These are phyloP conservation scores for Aspergillus amoenus DNA, from an alignment of 2,329 filamentous ascomycete genomes.

Conservation along the genomic window DNA sequence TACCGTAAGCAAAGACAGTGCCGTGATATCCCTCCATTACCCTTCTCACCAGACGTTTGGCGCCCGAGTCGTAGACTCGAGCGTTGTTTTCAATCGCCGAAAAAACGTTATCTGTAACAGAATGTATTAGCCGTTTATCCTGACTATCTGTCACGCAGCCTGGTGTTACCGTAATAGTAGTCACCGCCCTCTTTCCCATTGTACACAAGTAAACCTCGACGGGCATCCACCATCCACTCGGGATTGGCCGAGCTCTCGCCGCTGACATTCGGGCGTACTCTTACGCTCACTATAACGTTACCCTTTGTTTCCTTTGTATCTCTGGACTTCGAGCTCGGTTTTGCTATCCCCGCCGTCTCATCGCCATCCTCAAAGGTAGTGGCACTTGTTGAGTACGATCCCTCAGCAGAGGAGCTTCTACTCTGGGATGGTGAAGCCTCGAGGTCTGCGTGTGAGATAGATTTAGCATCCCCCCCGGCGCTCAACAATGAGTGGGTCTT, in stretches of 20 bases:
- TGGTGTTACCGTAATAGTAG: conserved; percentile 81
- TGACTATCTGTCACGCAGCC: conserved; percentile 12
- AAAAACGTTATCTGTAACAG: conserved; percentile 83
- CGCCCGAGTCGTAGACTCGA: conserved; percentile 88
- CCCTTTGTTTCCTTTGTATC: conserved; percentile 83
- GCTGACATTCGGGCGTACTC: conserved; percentile 77
- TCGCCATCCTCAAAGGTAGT: conserved; percentile 82
- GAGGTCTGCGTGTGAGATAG: conserved; percentile 65
- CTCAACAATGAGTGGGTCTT: conserved; percentile 74
- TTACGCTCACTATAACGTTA: conserved; percentile 92
- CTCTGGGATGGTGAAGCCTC: conserved; percentile 86
- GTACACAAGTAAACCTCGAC: conserved; percentile 78
- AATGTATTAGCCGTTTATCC: conserved; percentile 10
- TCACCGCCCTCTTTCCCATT: conserved; percentile 87
- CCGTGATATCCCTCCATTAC: conserved; percentile 99
- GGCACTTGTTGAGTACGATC: conserved; percentile 85
- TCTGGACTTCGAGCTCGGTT: conserved; percentile 43
- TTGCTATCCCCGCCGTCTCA: conserved; percentile 48
- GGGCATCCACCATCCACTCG: conserved; percentile 90
- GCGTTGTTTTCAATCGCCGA: conserved; percentile 90
- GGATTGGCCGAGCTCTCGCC: conserved; percentile 65
- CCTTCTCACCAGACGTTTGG: conserved; percentile 88
- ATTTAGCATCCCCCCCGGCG: conserved; percentile 73
- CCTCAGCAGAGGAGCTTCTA: conserved; percentile 86
- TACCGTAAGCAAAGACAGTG: conserved; percentile 97